These are phyloP conservation scores for Dalbergia oliveri DNA, from an alignment of 306 rosid genomes.

Conservation along the genomic window DNA sequence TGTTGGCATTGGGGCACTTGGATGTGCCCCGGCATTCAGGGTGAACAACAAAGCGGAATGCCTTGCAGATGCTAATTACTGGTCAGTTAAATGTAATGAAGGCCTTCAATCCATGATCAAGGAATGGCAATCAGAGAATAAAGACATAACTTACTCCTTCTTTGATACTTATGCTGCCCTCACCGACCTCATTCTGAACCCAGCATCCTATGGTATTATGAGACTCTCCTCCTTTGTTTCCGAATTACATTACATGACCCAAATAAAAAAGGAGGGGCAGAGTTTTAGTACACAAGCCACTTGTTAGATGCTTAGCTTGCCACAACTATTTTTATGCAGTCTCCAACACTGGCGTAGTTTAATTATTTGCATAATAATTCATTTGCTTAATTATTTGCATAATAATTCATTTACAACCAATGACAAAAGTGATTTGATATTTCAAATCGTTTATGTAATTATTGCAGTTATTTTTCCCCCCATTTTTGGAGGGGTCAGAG, in stretches of 20 bases:
- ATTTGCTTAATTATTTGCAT: too few species aligned
- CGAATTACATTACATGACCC: neutral
- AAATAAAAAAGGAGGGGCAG: too few species aligned
- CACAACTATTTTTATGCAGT: too few species aligned
- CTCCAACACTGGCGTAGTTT: too few species aligned
- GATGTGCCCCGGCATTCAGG: constrained; percentile 77
- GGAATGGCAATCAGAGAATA: constrained; percentile 55
- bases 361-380: too few species aligned
- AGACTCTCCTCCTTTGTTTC: neutral
- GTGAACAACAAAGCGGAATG: constrained; percentile 61
- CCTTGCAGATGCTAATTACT: constrained; percentile 53
- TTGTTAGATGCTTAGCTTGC: too few species aligned
- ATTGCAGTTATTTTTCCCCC: neutral
- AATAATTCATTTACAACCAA: neutral
- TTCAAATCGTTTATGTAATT: neutral
- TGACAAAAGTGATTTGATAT: neutral
- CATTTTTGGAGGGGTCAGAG: too few species aligned
- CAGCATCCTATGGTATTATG: constrained; percentile 61
- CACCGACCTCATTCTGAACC: constrained; percentile 58
- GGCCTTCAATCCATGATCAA: constrained; percentile 64
- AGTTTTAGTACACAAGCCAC: neutral
- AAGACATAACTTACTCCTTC: constrained; percentile 63
- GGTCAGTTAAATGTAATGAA: constrained; percentile 58
- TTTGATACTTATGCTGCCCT: constrained; percentile 65
- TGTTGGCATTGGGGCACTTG: constrained; percentile 65